These are phyloP conservation scores for Trypanosoma lewisi DNA, from an alignment of 208 protist species.

Conservation along the genomic window DNA sequence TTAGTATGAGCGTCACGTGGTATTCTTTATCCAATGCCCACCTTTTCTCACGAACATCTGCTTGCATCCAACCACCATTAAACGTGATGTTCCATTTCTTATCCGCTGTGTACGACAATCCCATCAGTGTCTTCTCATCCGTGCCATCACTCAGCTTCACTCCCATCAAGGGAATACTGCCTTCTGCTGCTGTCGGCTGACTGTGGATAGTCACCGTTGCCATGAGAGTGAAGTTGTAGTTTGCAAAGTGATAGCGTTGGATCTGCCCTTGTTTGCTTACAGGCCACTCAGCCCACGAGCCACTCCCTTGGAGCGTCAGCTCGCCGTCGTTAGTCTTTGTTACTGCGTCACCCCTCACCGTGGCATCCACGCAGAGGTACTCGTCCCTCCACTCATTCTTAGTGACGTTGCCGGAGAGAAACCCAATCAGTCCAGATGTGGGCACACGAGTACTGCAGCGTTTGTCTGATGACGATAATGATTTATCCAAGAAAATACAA, in stretches of 20 bases:
- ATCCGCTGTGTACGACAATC: neutral
- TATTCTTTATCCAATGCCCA: neutral
- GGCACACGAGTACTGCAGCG: neutral
- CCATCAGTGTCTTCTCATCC: neutral
- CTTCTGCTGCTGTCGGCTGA: neutral
- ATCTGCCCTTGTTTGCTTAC: slow-evolving; percentile 24
- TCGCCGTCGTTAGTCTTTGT: neutral
- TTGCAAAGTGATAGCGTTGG: slow-evolving; percentile 21
- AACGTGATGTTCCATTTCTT: slow-evolving; percentile 1
- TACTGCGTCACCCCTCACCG: neutral
- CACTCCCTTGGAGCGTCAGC: slow-evolving; percentile 3
- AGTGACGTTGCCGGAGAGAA: neutral
- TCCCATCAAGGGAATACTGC: slow-evolving; percentile 2
- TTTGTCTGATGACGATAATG: neutral
- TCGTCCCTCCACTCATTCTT: slow-evolving; percentile 3
- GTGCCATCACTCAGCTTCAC: neutral
- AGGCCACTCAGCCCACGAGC: slow-evolving; percentile 16
- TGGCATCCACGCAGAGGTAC: slow-evolving; percentile 18
- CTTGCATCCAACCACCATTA: neutral
- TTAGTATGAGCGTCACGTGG: slow-evolving; percentile 1
- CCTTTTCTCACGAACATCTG: neutral
- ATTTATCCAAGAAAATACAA: neutral
- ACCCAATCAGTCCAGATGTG: slow-evolving; percentile 14
- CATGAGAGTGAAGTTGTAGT: slow-evolving; percentile 19
- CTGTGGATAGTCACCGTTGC: slow-evolving; percentile 15